These are phyloP conservation scores for Leccinum uliginosum DNA, from an alignment of 768 basidiomycete genomes.

Conservation along the genomic window DNA sequence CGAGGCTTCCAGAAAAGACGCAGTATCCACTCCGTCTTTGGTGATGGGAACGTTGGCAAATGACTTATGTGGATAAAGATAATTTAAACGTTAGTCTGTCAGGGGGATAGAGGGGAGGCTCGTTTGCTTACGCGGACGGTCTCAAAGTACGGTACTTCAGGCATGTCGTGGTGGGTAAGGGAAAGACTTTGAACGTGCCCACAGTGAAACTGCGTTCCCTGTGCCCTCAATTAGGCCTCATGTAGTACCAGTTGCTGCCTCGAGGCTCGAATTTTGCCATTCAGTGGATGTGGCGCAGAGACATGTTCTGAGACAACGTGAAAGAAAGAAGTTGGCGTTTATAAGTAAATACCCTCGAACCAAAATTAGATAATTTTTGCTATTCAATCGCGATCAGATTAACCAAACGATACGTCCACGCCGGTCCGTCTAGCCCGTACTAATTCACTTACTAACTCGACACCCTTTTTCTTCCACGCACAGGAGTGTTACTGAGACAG, in stretches of 20 bases:
- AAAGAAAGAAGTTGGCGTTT: not conserved
- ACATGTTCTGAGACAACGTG: conserved; percentile 20
- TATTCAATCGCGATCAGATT: conserved; percentile 12
- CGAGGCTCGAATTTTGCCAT: conserved; percentile 20
- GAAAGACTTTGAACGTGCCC: conserved; percentile 1
- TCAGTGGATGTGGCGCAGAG: conserved; percentile 21
- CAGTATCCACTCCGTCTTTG: conserved; percentile 75
- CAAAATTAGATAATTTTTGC: conserved; percentile 24
- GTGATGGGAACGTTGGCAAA: conserved; percentile 80
- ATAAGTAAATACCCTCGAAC: not conserved
- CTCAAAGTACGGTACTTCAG: conserved; percentile 56
- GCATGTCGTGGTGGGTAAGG: conserved; percentile 19
- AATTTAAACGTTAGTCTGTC: not conserved
- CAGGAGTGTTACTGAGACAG: not conserved
- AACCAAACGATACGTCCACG: conserved; percentile 4
- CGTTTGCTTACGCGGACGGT: conserved; percentile 51
- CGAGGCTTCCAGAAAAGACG: conserved; percentile 78
- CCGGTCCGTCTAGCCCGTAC: conserved; percentile 3
- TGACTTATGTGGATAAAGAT: conserved; percentile 47
- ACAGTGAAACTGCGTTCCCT: conserved; percentile 8
- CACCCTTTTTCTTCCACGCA: not conserved
- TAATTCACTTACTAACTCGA: not conserved
- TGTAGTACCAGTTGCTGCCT: conserved; percentile 21
- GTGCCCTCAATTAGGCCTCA: conserved; percentile 13
- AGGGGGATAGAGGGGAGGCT: not conserved